These are phyloP conservation scores for Didymosphaeria variabile DNA, from an alignment of 2,329 filamentous ascomycete species.

Conservation along the genomic window DNA sequence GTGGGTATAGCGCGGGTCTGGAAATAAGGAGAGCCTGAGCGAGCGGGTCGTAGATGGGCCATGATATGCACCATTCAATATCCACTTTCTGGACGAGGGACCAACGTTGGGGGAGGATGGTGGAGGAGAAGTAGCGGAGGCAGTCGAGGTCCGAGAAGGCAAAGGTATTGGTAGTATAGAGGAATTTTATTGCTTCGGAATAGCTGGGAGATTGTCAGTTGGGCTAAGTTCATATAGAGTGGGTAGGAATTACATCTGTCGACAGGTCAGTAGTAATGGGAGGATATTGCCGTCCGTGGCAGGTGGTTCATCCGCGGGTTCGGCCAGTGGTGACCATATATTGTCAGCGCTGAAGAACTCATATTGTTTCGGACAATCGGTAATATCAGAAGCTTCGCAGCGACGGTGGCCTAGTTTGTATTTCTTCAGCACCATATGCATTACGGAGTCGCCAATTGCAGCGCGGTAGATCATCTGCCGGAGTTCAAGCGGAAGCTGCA, in stretches of 20 bases:
- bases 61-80: conserved; percentile 30
- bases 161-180: conserved; percentile 34
- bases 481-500: conserved; percentile 31
- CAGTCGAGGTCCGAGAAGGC: conserved; percentile 35
- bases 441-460: conserved; percentile 27
- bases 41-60: conserved; percentile 34
- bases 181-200: conserved; percentile 29
- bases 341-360: conserved; percentile 26
- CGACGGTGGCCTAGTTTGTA: conserved; percentile 30
- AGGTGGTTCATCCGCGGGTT: conserved; percentile 16
- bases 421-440: conserved; percentile 34
- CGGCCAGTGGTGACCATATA: conserved; percentile 24
- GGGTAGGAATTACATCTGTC: conserved; percentile 29
- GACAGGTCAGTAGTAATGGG: conserved; percentile 46
- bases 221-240: not conserved
- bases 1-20: conserved; percentile 29
- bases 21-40: conserved; percentile 26
- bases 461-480: conserved; percentile 29
- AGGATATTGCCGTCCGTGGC: conserved; percentile 38
- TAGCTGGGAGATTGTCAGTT: conserved; percentile 21
- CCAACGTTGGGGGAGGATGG: conserved; percentile 30
- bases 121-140: conserved; percentile 32
- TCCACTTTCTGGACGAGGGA: conserved; percentile 24
- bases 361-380: conserved; percentile 25
- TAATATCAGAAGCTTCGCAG: conserved; percentile 25